Base-by-base conservation (phyloP, 1,284 basidiomycete species). In the Irpex sp. region DNA sequence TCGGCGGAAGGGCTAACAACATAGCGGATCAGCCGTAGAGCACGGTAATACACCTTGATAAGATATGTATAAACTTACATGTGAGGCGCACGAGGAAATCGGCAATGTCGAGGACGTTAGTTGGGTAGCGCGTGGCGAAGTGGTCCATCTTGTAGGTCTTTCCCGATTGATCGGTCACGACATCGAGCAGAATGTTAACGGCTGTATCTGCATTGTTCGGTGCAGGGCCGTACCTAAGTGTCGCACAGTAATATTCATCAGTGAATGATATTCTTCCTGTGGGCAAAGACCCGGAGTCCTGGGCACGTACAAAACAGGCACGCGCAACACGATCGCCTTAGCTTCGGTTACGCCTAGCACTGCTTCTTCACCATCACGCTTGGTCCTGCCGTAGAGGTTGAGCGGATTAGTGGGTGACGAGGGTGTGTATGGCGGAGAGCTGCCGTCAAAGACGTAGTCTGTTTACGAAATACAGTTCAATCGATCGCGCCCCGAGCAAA, bases 371-470 rank as follows among this genome's bases (percentile, higher is more conserved):
- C 91, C 92, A 48, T 86, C 88, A 52, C 85, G 79, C 72, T 94
- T 94, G 0, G 88, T 87, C 66, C 80, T 72, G 0, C 90, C 93
- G 66, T 94, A 94, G 1, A 88, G 74, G 58, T 94, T 89, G 49
- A 94, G 73, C 0, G 57, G 92, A 67, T 90, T 88, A 7, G 88
- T 81, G n/a, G 72, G 68, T 4, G 86, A 81, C 4, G 78, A 78
- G 0, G 90, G 87, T 2, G 80, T 78, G 72, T 94, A 94, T 0
- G 90, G 89, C 1, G 92, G 89, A 0, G 85, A 84, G n/a, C 81
- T 86, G 4, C 92, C 92, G 65, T 93, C 90, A 67, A 94, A 94
- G 12, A 94, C 91, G 71, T 94, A 94, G 74, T 94, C 91, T 87
- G 68, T 59, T 60, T 10, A 54, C 5, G 5, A 36, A 3, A 21